Conservation (phyloP, 2,329 filamentous ascomycete species). For the Furcasterigmium furcatum region DNA sequence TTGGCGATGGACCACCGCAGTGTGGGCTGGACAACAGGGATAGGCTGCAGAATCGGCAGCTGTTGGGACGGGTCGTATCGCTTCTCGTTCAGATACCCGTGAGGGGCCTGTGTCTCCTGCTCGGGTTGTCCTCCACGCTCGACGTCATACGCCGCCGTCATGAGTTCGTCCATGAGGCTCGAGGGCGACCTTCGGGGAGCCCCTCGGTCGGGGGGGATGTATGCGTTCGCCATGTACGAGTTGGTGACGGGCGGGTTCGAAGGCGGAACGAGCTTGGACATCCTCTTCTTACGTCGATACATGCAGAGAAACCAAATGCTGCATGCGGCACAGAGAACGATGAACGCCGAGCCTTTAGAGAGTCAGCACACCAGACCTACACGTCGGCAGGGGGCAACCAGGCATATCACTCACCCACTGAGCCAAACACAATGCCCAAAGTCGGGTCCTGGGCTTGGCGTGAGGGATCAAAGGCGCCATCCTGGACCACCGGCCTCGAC, state of each 20-base stretch:
- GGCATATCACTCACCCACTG: constrained; percentile 6
- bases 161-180: constrained; percentile 16
- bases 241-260: constrained; percentile 1
- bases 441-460: constrained; percentile 6
- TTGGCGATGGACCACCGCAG: constrained; percentile 17
- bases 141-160: constrained; percentile 14
- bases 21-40: constrained; percentile 11
- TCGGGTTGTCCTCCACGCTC: constrained; percentile 11
- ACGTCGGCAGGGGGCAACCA: neutral
- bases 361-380: neutral
- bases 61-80: constrained; percentile 6
- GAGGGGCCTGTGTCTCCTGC: constrained; percentile 5
- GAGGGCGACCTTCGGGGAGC: constrained; percentile 6
- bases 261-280: constrained; percentile 1
- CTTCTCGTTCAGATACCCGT: constrained; percentile 15
- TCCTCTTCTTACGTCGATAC: constrained; percentile 1
- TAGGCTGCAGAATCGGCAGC: constrained; percentile 10
- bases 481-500: constrained; percentile 2
- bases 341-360: constrained; percentile 4
- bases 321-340: constrained; percentile 7
- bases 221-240: constrained; percentile 4
- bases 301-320: constrained; percentile 10
- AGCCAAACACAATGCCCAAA: constrained; percentile 10
- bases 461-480: constrained; percentile 2
- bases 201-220: neutral